These are phyloP conservation scores for Fusarium citri DNA, from an alignment of 2,329 filamentous ascomycete species.

Conservation along the genomic window DNA sequence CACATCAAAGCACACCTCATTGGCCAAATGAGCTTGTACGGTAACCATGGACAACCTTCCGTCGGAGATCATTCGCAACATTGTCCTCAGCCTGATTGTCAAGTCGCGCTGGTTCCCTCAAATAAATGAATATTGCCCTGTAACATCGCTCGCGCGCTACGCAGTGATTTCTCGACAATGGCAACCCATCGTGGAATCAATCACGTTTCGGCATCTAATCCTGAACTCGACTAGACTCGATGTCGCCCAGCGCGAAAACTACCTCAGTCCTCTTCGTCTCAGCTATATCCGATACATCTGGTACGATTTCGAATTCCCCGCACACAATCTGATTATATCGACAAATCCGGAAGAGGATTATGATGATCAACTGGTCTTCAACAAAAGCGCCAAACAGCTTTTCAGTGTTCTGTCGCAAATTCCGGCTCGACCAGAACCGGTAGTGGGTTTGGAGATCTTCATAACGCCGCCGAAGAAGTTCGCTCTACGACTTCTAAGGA, in stretches of 20 bases:
- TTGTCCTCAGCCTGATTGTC: not conserved
- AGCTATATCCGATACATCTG: slow-evolving; percentile 11
- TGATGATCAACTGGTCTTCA: slow-evolving; percentile 4
- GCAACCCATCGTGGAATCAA: not conserved
- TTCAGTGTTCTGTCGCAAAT: not conserved
- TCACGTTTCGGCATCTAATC: slow-evolving; percentile 6
- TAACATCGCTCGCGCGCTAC: slow-evolving; percentile 1
- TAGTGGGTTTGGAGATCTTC: slow-evolving; percentile 1
- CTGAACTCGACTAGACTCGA: not conserved
- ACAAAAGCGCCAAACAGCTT: not conserved
- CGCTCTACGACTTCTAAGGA: not conserved
- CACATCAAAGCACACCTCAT: not conserved
- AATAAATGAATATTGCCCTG: slow-evolving; percentile 1
- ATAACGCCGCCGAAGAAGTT: slow-evolving; percentile 11
- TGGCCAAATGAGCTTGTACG: not conserved
- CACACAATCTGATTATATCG: slow-evolving; percentile 1
- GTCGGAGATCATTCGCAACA: not conserved
- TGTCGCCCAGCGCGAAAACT: not conserved
- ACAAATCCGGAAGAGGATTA: slow-evolving; percentile 4
- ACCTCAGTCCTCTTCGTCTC: not conserved
- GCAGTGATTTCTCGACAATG: slow-evolving; percentile 6
- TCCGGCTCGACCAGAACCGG: not conserved
- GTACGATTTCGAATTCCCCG: slow-evolving; percentile 16
- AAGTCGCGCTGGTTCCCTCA: not conserved
- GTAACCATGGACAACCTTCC: slow-evolving; percentile 1